Conservation (phyloP, 2,329 filamentous ascomycete genomes). For the Talaromyces sp. region DNA sequence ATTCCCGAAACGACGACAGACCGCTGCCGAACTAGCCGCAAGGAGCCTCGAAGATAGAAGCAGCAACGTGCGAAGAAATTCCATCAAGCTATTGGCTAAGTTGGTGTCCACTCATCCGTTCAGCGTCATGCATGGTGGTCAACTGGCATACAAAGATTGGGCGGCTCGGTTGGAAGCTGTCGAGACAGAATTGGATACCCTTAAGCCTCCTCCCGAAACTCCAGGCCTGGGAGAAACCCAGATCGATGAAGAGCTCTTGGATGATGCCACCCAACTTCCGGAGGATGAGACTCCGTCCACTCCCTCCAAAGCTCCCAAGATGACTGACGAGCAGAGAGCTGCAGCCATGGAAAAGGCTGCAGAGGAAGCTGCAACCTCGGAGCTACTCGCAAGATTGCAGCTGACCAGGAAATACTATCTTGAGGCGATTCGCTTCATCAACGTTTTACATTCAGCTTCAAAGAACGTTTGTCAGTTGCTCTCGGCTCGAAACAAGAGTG, state of each 20-base stretch:
- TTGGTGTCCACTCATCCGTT: slow-evolving; percentile 94
- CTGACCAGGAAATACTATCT: slow-evolving; percentile 84
- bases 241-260: slow-evolving; percentile 71
- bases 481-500: slow-evolving; percentile 93
- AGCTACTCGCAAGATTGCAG: slow-evolving; percentile 80
- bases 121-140: slow-evolving; percentile 80
- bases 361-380: slow-evolving; percentile 81
- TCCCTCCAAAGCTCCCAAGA: slow-evolving; percentile 58
- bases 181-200: slow-evolving; percentile 70
- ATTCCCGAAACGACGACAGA: slow-evolving; percentile 85
- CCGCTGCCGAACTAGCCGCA: slow-evolving; percentile 77
- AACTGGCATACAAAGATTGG: slow-evolving; percentile 83
- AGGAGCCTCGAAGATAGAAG: slow-evolving; percentile 95
- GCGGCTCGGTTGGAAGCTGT: slow-evolving; percentile 72
- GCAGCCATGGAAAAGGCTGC: slow-evolving; percentile 71
- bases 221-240: slow-evolving; percentile 68
- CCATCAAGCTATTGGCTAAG: slow-evolving; percentile 83
- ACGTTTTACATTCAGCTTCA: slow-evolving; percentile 79
- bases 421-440: slow-evolving; percentile 91
- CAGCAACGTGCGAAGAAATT: slow-evolving; percentile 91
- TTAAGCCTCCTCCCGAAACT: slow-evolving; percentile 70
- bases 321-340: slow-evolving; percentile 74
- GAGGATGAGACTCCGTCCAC: slow-evolving; percentile 41
- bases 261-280: slow-evolving; percentile 79
- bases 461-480: slow-evolving; percentile 77